Base-by-base conservation (phyloP, 2,329 filamentous ascomycete genomes). In the Orbilia ellipsospora region DNA sequence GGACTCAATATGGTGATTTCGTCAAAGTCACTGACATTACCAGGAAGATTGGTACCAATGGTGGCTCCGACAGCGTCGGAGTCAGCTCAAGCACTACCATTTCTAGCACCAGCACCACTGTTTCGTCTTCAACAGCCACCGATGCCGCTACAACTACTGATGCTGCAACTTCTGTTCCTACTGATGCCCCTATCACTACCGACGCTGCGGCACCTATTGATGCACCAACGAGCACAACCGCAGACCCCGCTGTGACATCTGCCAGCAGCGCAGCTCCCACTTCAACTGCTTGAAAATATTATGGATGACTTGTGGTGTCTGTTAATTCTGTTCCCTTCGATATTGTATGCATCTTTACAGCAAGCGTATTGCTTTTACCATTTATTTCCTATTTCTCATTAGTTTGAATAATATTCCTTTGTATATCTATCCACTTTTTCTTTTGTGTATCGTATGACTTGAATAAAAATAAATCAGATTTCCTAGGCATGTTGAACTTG, bases 41-140 rank as follows among this genome's bases (percentile, higher is more conserved):
- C n/a, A 51, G 64, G 16, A 75, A 59, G 48, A 75, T 75, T 45
- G 72, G 72, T 23, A 15, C 18, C 7, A 52, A 75, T 26, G 72
- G 72, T 55, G 72, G 72, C n/a, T 64, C 72, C 15, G 72, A 75
- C 36, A 44, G 51, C 8, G 54, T 69, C 44, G 72, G 72, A 1
- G 26, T 55, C 40, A 44, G 68, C 16, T 64, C 72, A 15, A 54
- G 18, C 20, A 26, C 54, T 3, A 64, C 51, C 28, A 31, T 26
- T 16, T 18, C 48, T n/a, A 23, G 16, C 48, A 13, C n/a, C 12
- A 48, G 36, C 8, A 31, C 48, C 7, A 54, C 18, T 13, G 15
- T 18, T 15, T 23, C 69, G 10, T 36, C 31, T 10, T 36, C 31
- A 6, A 62, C 56, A 7, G 15, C 28, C 16, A 42, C 54, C 4